Conservation (phyloP, 306 rosid species). For the Ochetophila trinervis region DNA sequence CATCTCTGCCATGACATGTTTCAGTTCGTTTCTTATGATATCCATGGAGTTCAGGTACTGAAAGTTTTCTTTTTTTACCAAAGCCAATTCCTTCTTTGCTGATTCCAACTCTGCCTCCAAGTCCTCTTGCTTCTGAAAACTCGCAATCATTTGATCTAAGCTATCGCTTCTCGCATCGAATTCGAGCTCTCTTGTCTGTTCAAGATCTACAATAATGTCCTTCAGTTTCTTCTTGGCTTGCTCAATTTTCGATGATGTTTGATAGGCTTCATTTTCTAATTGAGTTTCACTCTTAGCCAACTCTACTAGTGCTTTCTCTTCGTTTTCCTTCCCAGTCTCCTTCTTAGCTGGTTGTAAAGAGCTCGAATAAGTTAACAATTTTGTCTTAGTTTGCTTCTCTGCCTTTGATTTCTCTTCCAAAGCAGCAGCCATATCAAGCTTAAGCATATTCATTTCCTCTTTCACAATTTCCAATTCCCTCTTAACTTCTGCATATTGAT, state of each 20-base stretch:
- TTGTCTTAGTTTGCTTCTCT: conserved; percentile 45
- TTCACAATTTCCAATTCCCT: conserved; percentile 61
- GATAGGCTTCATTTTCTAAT: conserved; percentile 43
- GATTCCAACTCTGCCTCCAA: conserved; percentile 48
- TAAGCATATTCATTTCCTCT: conserved; percentile 60
- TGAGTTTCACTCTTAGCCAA: conserved; percentile 72
- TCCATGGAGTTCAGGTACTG: conserved; percentile 80
- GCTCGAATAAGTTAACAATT: conserved; percentile 30
- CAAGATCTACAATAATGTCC: conserved; percentile 42
- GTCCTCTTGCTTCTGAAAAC: conserved; percentile 35
- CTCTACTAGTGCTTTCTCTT: conserved; percentile 74
- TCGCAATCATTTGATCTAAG: conserved; percentile 19
- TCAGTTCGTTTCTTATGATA: conserved; percentile 64
- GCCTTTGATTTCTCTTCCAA: conserved; percentile 44
- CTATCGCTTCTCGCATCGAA: conserved; percentile 37
- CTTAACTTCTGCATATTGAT: conserved; percentile 47
- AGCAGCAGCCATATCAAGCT: conserved; percentile 64
- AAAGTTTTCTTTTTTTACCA: conserved; percentile 53
- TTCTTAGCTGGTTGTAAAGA: conserved; percentile 43
- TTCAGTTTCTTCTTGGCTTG: conserved; percentile 33
- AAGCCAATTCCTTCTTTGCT: conserved; percentile 59
- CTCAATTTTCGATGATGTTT: conserved; percentile 39
- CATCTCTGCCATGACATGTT: conserved; percentile 43
- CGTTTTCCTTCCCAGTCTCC: conserved; percentile 60
- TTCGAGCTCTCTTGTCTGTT: conserved; percentile 52